Base-by-base conservation (phyloP, 768 basidiomycete genomes). In the Myochromella boudieri region DNA sequence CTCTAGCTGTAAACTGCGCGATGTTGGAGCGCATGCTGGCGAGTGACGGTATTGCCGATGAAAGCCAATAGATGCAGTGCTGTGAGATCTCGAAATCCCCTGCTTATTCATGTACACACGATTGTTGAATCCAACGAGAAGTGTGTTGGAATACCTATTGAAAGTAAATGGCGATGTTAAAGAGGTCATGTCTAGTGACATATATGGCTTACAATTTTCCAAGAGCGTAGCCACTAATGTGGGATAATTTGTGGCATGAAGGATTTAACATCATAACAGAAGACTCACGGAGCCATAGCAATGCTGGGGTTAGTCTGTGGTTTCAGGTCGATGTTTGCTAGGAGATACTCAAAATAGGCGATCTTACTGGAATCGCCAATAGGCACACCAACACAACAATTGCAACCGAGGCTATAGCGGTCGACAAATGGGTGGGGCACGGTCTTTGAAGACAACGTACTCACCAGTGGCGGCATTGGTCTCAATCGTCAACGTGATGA, bases 71-170 rank as follows among this genome's bases (percentile, higher is more conserved):
- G n/a, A n/a, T n/a, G n/a, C n/a, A n/a, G n/a, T n/a, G n/a, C n/a
- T n/a, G n/a, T n/a, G n/a, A n/a, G n/a, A n/a, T n/a, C n/a, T n/a
- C n/a, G n/a, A n/a, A n/a, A n/a, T n/a, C n/a, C n/a, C n/a, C n/a
- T n/a, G n/a, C n/a, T n/a, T n/a, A n/a, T n/a, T 40, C 51, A 53
- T 48, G 34, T 48, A 53, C 1, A 53, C 39, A 14, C 51, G 51
- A 20, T 53, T 53, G 43, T 53, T 53, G 39, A 53, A 53, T 14
- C 48, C 43, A 3, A 47, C 46, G 18, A 53, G 22, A 6, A 53
- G 51, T 15, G 51, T 48, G 36, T 53, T 53, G 3, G 51, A 53
- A 29, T 53, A 53, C 17, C 51, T 53, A n/a, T n/a, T n/a, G n/a
- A n/a, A n/a, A n/a, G n/a, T n/a, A n/a, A 17, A 12, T 24, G 5